Base-by-base conservation (phyloP, 208 protist species). In the Herpetomonas samuelpessoai region DNA sequence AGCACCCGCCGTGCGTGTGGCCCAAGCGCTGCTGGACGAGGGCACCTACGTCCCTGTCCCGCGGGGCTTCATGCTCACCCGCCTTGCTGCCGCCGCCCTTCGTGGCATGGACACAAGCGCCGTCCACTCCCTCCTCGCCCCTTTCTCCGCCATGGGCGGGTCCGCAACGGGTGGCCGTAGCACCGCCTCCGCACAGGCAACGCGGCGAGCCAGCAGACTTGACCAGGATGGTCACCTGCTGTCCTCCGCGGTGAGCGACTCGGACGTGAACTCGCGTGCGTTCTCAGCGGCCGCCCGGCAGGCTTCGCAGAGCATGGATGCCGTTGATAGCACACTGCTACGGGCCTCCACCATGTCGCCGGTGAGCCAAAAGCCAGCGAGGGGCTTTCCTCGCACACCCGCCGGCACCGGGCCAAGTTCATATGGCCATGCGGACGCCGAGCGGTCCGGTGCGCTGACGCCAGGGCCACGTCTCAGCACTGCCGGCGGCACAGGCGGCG, bases 51-150 rank as follows among this genome's bases (percentile, higher is more conserved):
- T 82, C 18, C 68, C 71, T n/a, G 56, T 79, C 10, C 76, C 68
- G 0, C 50, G 39, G 21, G 61, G 66, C 12, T 81, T 78, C 55
- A 29, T 94, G 31, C 45, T 91, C 26, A 94, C 82, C 16, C 80
- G 76, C 21, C 78, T 90, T 19, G 74, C 91, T 47, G 80, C 82
- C 22, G 69, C 67, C 3, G 57, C 78, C 28, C 46, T 86, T 56
- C 70, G 68, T 26, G 74, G 74, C 14, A n/a, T 69, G 1, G 62
- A 57, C 22, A 53, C 45, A 1, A 66, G 67, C 7, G 73, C 68
- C 47, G 38, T 72, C 24, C 31, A 45, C 7, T 58, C 46, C 31
- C 41, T 75, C 49, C 54, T 67, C 18, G 31, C 57, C 44, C 41
- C 48, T 7, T 57, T 67, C 28, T 54, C 59, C 30, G 27, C 26